Evolutionary conservation across 345 rosid genomes (phyloP).

Genomic region (Populus deltoides): DNA sequence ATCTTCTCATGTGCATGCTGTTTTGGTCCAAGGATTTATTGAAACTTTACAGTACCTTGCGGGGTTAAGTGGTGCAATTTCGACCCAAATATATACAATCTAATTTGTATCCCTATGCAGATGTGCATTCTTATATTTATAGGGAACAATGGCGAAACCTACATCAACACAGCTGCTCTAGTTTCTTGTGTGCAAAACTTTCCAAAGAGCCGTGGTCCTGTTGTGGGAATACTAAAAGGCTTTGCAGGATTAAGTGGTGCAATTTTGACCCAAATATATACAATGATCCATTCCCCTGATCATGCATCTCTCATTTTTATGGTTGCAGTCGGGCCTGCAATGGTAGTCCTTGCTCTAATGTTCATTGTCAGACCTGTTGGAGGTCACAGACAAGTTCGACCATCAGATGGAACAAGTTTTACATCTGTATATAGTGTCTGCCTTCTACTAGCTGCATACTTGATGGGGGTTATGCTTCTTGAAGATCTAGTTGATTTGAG

Average conservation of each 20-base stretch:
- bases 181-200: conserved; percentile 97
- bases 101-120: conserved; percentile 38
- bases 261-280: conserved; percentile 79
- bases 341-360: conserved; percentile 71
- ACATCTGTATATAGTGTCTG: conserved; percentile 71
- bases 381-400: conserved; percentile 81
- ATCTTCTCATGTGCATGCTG: not conserved
- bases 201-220: conserved; percentile 95
- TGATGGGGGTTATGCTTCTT: conserved; percentile 89
- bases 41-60: conserved; percentile 4
- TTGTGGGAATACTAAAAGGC: conserved; percentile 95
- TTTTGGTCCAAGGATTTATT: not conserved
- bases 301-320: conserved; percentile 84
- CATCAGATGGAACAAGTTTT: conserved; percentile 64
- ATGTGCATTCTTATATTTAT: conserved; percentile 90
- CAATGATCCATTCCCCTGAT: conserved; percentile 68
- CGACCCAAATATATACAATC: not conserved
- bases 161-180: conserved; percentile 88
- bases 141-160: conserved; percentile 94
- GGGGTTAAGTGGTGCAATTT: not conserved
- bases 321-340: conserved; percentile 93
- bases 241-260: conserved; percentile 98
- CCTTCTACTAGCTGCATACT: conserved; percentile 73
- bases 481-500: conserved; percentile 68
- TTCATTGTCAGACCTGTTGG: conserved; percentile 86